phyloP scores from a whole-genome alignment of 2,329 filamentous ascomycete genomes.

The Neonectria faginata region DNA sequence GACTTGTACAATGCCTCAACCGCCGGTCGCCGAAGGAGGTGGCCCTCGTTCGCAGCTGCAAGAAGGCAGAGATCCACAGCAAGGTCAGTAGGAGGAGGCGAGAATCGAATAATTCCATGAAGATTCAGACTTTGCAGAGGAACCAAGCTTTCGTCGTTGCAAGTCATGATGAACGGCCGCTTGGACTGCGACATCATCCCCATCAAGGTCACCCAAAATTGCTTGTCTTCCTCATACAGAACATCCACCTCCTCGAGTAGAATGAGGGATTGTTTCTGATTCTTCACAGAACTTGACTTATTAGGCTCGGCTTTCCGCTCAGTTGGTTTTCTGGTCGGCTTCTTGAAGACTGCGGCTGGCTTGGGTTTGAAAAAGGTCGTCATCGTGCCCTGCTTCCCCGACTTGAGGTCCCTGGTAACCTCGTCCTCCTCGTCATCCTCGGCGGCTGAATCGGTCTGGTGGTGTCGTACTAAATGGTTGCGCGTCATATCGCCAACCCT shows the following conservation, averaged over 20 bases:
- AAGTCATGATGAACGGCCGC: constrained; percentile 93
- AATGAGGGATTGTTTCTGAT: constrained; percentile 93
- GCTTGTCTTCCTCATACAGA: constrained; percentile 93
- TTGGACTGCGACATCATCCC: constrained; percentile 85
- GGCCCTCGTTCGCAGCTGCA: constrained; percentile 89
- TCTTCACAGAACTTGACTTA: constrained; percentile 54
- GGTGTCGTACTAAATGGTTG: constrained; percentile 84
- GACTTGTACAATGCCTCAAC: constrained; percentile 77
- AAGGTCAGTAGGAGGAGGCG: constrained; percentile 71
- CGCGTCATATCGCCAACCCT: constrained; percentile 96
- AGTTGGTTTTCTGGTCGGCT: constrained; percentile 45
- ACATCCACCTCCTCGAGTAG: constrained; percentile 94
- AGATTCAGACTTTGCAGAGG: constrained; percentile 80
- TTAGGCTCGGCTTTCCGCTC: constrained; percentile 45
- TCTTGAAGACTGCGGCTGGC: constrained; percentile 37
- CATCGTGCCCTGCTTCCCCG: constrained; percentile 82
- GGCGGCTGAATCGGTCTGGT: constrained; percentile 49
- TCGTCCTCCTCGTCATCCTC: constrained; percentile 48
- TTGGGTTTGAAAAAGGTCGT: constrained; percentile 81
- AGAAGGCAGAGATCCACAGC: constrained; percentile 85
- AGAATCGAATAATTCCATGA: constrained; percentile 86
- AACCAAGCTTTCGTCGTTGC: constrained; percentile 89
- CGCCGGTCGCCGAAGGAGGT: constrained; percentile 76
- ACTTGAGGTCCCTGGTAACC: constrained; percentile 66
- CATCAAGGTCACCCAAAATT: constrained; percentile 89